Base-by-base conservation (phyloP, 768 basidiomycete genomes). In the Agaricus blazei region DNA sequence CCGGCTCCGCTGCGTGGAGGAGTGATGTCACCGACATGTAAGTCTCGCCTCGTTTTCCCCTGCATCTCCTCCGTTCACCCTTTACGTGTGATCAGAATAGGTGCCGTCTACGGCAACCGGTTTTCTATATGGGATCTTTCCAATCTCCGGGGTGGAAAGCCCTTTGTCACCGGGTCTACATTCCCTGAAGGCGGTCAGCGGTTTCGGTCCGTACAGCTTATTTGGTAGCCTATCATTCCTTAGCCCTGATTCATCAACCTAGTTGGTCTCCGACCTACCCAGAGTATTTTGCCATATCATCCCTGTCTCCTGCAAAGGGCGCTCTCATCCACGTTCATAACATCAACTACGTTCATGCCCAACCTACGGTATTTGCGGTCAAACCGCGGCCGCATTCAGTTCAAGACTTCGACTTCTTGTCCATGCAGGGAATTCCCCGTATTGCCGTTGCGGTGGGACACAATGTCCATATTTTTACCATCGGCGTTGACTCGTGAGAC, bases 241-340 rank as follows among this genome's bases (percentile, higher is more conserved):
- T 53, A 48, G 56, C 52, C 28, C 55, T 56, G 23, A 53, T 27
- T 31, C 12, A 28, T 43, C 38, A 8, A 50, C 47, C 3, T 38
- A 91, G 89, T 48, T 92, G 90, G 90, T 90, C 85, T 60, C 83
- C 78, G 24, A 86, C 87, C 14, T 82, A 81, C 65, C 78, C 88
- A 9, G 84, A 88, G 52, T 85, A 85, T 62, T 93, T 93, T 69
- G 90, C 86, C 38, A 82, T 91, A 52, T 84, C 88, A 7, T 77
- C 84, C 5, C 75, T 78, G 62, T 79, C 79, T 3, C 74, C 82
- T 9, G 67, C 68, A 36, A 80, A 74, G 57, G 89, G 87, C 53
- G 90, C 88, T 28, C 68, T 80, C 29, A 74, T 93, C 38, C 80
- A 89, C 62, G 75, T 92, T 41, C 80, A 89, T 70, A 88, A 87